Conservation (phyloP, 2,329 filamentous ascomycete genomes). For the Arachnomyces sp. region DNA sequence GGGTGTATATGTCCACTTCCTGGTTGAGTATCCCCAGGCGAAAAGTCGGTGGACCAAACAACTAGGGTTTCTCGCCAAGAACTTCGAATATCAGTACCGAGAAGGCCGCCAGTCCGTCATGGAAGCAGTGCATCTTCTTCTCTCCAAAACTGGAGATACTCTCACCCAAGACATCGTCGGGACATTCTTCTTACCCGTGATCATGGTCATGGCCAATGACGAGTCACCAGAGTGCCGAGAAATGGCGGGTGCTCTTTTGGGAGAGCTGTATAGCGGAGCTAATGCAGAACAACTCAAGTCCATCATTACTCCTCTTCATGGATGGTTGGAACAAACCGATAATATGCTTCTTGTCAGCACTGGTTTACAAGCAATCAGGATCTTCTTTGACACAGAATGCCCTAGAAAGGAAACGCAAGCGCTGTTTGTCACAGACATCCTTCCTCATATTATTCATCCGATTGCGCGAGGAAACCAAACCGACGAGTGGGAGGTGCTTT, state of each 20-base stretch:
- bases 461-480: conserved; percentile 45
- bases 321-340: conserved; percentile 69
- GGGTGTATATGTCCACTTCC: conserved; percentile 86
- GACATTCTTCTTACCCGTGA: conserved; percentile 76
- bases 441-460: conserved; percentile 47
- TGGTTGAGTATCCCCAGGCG: conserved; percentile 89
- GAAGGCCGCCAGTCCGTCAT: conserved; percentile 87
- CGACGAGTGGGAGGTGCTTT: conserved; percentile 61
- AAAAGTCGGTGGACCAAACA: conserved; percentile 85
- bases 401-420: conserved; percentile 62
- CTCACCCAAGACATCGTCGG: conserved; percentile 74
- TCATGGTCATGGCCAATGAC: conserved; percentile 82
- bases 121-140: conserved; percentile 79
- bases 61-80: conserved; percentile 78
- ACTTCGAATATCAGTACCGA: conserved; percentile 81
- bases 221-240: conserved; percentile 78
- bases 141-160: conserved; percentile 75
- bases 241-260: conserved; percentile 71
- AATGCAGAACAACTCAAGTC: conserved; percentile 63
- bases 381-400: conserved; percentile 65
- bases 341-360: conserved; percentile 64
- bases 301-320: conserved; percentile 63
- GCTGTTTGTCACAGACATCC: conserved; percentile 48
- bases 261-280: conserved; percentile 70
- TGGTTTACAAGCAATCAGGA: conserved; percentile 70